Evolutionary conservation across 768 basidiomycete genomes (phyloP).

Genomic region (Pisolithus sp.): DNA sequence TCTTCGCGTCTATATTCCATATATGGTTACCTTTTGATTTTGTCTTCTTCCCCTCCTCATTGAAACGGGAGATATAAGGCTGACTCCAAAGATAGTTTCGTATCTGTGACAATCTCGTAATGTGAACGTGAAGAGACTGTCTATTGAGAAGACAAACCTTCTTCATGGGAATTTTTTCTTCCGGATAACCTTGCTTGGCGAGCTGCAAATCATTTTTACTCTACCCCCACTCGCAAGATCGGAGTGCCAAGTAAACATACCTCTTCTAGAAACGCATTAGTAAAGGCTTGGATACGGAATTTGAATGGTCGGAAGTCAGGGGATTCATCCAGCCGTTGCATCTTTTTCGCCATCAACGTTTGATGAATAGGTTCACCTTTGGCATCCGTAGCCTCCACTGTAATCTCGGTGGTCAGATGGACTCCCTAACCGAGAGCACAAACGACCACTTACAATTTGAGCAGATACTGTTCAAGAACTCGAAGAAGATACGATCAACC

Average conservation of each 20-base stretch:
- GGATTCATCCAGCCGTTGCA: slow-evolving; percentile 95
- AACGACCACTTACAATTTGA: slow-evolving; percentile 68
- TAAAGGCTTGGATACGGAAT: slow-evolving; percentile 98
- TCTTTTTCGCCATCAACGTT: slow-evolving; percentile 97
- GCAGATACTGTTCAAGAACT: slow-evolving; percentile 82
- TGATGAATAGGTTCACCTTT: slow-evolving; percentile 98
- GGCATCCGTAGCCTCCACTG: slow-evolving; percentile 87
- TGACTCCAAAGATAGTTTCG: slow-evolving; percentile 96
- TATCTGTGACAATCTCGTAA: slow-evolving; percentile 44
- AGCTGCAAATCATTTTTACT: slow-evolving; percentile 43
- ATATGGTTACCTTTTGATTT: slow-evolving; percentile 99
- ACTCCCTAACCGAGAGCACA: slow-evolving; percentile 2
- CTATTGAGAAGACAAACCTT: slow-evolving; percentile 50
- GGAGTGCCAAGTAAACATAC: slow-evolving; percentile 32
- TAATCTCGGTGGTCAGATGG: slow-evolving; percentile 14
- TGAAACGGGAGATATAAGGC: slow-evolving; percentile 91
- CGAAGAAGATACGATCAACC: slow-evolving; percentile 87
- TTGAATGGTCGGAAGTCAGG: slow-evolving; percentile 98
- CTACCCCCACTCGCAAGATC: neutral
- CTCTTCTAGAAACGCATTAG: slow-evolving; percentile 90
- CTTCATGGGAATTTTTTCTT: slow-evolving; percentile 95
- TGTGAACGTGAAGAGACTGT: slow-evolving; percentile 4
- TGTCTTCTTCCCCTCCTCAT: slow-evolving; percentile 98
- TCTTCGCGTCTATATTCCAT: slow-evolving; percentile 97
- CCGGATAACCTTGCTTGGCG: slow-evolving; percentile 77